Evolutionary conservation across 495 filamentous ascomycete genomes (phyloP).

Genomic region (Chaetomium cochliodes): DNA sequence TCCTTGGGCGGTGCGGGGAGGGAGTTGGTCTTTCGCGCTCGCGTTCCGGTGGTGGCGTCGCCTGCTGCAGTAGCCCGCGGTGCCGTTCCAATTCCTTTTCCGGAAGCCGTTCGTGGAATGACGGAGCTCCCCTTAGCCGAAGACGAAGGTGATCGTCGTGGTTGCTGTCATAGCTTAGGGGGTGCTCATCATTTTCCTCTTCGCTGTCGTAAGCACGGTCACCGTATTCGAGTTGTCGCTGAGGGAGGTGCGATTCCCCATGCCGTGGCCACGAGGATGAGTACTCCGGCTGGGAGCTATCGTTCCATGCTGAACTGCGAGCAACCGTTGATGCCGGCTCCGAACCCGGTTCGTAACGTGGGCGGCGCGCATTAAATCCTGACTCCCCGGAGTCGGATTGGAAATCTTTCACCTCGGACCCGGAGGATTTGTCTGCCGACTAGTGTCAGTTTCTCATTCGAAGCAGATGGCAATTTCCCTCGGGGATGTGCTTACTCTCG

Average conservation of each 20-base stretch:
- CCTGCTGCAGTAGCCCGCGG: not conserved
- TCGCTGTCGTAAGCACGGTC: conserved; percentile 6
- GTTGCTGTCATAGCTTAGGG: conserved; percentile 9
- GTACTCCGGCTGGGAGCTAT: conserved; percentile 19
- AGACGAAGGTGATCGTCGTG: not conserved
- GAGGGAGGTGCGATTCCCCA: conserved; percentile 4
- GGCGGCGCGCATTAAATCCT: conserved; percentile 6
- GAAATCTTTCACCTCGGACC: conserved; percentile 2
- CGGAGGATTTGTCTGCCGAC: conserved; percentile 11
- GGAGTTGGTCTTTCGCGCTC: not conserved
- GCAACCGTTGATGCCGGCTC: conserved; percentile 6
- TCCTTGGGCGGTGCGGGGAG: conserved; percentile 13
- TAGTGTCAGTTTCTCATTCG: not conserved
- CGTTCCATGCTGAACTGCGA: conserved; percentile 24
- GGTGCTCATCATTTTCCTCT: conserved; percentile 26
- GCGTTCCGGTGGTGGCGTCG: conserved; percentile 1
- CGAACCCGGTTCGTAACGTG: not conserved
- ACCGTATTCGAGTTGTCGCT: not conserved
- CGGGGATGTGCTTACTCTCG: conserved; percentile 1
- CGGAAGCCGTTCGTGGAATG: not conserved
- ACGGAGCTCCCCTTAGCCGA: not conserved
- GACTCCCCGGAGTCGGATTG: conserved; percentile 16
- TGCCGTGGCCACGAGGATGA: conserved; percentile 32
- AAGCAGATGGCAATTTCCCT: not conserved
- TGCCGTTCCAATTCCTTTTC: not conserved